These are phyloP conservation scores for Prunus mongolica DNA, from an alignment of 306 rosid species.

Conservation along the genomic window DNA sequence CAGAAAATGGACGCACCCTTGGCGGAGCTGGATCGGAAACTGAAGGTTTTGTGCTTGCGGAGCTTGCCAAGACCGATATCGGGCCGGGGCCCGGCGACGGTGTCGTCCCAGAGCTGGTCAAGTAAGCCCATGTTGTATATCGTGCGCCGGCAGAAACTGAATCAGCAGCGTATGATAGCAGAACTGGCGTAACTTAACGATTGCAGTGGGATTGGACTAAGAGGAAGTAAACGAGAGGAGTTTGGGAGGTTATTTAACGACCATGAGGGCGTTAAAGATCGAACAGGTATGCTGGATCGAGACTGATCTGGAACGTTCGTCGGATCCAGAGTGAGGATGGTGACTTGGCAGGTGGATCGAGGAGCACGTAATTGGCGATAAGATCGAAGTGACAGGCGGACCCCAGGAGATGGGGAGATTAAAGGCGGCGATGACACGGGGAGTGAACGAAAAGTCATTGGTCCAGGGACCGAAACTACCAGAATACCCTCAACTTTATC, in stretches of 20 bases:
- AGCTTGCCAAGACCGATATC: slow-evolving; percentile 86
- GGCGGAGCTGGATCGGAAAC: slow-evolving; percentile 39
- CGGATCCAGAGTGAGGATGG: not conserved
- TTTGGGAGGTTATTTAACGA: slow-evolving; percentile 38
- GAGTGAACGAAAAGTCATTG: not conserved
- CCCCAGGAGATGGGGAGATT: slow-evolving; percentile 16
- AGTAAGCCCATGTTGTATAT: slow-evolving; percentile 58
- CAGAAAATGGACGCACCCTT: slow-evolving; percentile 54
- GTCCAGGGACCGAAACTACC: not conserved
- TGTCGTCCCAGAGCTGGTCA: slow-evolving; percentile 96
- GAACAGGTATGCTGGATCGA: slow-evolving; percentile 38
- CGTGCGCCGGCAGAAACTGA: not conserved
- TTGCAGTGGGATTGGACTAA: not conserved
- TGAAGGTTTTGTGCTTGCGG: slow-evolving; percentile 50
- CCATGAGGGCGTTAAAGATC: slow-evolving; percentile 38
- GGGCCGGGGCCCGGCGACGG: slow-evolving; percentile 89
- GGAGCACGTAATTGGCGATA: slow-evolving; percentile 43
- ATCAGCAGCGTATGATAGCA: not conserved
- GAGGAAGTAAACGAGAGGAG: rapidly evolving
- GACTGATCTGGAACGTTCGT: slow-evolving; percentile 33
- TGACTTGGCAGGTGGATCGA: slow-evolving; percentile 53
- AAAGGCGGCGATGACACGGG: not conserved
- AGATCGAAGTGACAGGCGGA: slow-evolving; percentile 42
- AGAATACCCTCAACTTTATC: not conserved
- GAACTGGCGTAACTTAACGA: not conserved